Conservation (phyloP, 2,329 filamentous ascomycete genomes). For the Fonsecaea monophora region DNA sequence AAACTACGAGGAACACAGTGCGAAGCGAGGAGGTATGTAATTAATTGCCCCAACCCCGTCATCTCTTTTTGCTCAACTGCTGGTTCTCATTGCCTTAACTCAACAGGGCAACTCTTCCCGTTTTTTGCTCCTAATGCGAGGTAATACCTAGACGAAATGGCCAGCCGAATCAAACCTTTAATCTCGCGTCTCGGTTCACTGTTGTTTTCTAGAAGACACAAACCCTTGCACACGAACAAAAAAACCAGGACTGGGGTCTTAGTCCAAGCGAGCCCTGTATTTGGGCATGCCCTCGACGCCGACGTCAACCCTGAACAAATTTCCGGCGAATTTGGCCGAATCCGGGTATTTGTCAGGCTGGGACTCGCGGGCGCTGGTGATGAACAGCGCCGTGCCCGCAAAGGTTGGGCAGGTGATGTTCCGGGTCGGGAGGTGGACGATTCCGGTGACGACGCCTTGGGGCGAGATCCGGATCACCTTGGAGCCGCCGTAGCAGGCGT, state of each 20-base stretch:
- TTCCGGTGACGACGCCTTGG: constrained; percentile 72
- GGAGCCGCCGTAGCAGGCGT: constrained; percentile 79
- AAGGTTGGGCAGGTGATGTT: constrained; percentile 85
- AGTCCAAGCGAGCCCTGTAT: constrained; percentile 67
- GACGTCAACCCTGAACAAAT: constrained; percentile 56
- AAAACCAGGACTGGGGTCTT: background rate
- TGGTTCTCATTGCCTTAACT: background rate
- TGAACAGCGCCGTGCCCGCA: constrained; percentile 74
- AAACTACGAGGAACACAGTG: no score
- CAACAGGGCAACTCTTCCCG: background rate
- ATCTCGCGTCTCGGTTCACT: constrained; percentile 12
- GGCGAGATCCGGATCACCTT: constrained; percentile 77
- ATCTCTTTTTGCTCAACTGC: background rate
- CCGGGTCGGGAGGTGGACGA: constrained; percentile 76
- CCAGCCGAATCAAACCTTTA: background rate
- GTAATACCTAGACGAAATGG: no score
- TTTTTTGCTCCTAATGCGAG: background rate
- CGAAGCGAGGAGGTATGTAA: no score
- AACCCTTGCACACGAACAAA: no score
- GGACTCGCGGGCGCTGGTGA: constrained; percentile 78
- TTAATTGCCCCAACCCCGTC: no score
- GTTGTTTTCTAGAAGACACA: constrained; percentile 24
- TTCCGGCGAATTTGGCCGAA: constrained; percentile 71
- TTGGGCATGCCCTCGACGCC: constrained; percentile 62
- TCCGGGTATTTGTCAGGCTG: constrained; percentile 67